A percentile compares a stretch with the other conserved stretches of the same genome.
Evolutionary conservation across 805 yeast genomes (phyloP).

Genomic region (Zygoascus ofunaensis): DNA sequence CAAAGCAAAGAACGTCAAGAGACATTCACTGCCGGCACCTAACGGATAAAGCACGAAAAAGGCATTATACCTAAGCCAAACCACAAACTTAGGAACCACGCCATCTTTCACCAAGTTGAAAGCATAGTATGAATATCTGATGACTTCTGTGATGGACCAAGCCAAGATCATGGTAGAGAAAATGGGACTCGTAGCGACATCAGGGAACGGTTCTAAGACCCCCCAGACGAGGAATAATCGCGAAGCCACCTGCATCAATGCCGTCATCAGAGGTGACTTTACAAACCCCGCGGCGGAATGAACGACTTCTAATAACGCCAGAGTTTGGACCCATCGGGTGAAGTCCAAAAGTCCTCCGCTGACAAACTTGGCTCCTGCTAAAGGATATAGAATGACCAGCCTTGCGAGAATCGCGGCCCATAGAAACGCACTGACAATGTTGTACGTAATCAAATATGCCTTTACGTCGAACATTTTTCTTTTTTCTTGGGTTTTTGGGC

Average conservation of each 20-base stretch:
- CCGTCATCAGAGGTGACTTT: constrained; percentile 74
- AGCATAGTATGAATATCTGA: constrained; percentile 83
- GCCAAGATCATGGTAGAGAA: constrained; percentile 59
- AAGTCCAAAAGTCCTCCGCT: constrained; percentile 50
- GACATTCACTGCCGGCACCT: constrained; percentile 82
- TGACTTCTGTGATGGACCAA: constrained; percentile 92
- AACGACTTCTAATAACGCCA: constrained; percentile 71
- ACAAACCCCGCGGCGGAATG: constrained; percentile 76
- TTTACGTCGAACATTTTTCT: constrained; percentile 3
- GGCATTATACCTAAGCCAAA: constrained; percentile 71
- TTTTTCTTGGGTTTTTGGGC: too few relatives aligned
- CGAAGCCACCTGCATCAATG: constrained; percentile 80
- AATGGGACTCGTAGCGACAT: constrained; percentile 47
- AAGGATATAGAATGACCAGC: constrained; percentile 32
- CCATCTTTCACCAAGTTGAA: constrained; percentile 45
- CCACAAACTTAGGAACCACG: constrained; percentile 48
- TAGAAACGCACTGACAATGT: constrained; percentile 42
- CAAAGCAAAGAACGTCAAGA: constrained; percentile 60
- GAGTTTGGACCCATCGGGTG: constrained; percentile 61
- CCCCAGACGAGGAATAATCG: constrained; percentile 78
- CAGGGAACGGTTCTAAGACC: constrained; percentile 64
- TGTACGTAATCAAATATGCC: constrained; percentile 38
- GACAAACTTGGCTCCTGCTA: constrained; percentile 56
- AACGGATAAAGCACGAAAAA: constrained; percentile 79
- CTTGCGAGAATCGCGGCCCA: constrained; percentile 46